These are phyloP conservation scores for Aquanectria penicillioides DNA, from an alignment of 2,329 filamentous ascomycete genomes.

Conservation along the genomic window DNA sequence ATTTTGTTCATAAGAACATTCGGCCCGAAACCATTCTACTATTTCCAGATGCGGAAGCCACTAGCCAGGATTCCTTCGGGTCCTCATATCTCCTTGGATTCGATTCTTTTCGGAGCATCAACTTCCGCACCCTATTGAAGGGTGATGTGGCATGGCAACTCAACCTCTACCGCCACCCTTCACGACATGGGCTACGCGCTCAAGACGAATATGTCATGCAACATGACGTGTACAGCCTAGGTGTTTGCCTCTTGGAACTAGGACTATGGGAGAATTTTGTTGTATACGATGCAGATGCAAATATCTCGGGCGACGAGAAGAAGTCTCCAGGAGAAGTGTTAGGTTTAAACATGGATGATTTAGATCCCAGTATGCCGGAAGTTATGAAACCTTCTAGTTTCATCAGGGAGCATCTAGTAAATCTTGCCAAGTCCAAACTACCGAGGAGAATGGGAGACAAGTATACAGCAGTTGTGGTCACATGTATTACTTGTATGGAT, in stretches of 20 bases:
- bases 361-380: background rate
- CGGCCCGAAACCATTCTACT: constrained; percentile 53
- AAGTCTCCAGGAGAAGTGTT: background rate
- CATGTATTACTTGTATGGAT: constrained; percentile 50
- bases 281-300: constrained; percentile 21
- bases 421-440: constrained; percentile 12
- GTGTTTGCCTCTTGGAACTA: constrained; percentile 63
- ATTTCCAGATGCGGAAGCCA: constrained; percentile 31
- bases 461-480: constrained; percentile 44
- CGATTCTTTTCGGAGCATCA: constrained; percentile 26
- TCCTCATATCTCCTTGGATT: constrained; percentile 25
- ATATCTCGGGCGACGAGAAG: no score
- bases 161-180: constrained; percentile 63
- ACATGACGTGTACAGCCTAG: constrained; percentile 67
- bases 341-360: background rate
- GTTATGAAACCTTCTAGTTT: background rate
- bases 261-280: constrained; percentile 56
- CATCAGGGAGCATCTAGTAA: constrained; percentile 24
- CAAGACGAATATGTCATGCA: constrained; percentile 57
- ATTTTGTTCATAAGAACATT: constrained; percentile 59
- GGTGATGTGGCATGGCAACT: constrained; percentile 43
- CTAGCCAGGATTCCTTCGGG: background rate
- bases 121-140: constrained; percentile 11
- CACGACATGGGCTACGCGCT: constrained; percentile 53
- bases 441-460: constrained; percentile 42